Percentiles rank a stretch among this genome's conserved stretches.
phyloP scores from a whole-genome alignment of 2,329 filamentous ascomycete genomes.

The Talaromyces sp. region DNA sequence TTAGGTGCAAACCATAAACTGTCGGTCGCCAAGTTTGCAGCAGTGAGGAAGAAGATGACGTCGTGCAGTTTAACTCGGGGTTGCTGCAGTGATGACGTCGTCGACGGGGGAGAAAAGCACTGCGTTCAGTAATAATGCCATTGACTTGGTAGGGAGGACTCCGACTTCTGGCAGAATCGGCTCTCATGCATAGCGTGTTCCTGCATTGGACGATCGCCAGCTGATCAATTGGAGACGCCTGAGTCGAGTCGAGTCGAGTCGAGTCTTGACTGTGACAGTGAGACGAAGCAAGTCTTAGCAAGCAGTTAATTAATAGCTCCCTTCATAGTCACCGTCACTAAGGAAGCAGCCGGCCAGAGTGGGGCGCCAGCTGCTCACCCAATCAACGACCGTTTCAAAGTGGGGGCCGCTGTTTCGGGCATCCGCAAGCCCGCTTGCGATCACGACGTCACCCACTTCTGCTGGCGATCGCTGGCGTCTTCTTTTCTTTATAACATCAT shows the following conservation, averaged over 20 bases:
- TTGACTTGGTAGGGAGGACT: too few relatives aligned
- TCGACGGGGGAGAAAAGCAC: not conserved
- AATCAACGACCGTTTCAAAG: not conserved
- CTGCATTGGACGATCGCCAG: not conserved
- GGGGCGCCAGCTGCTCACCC: not conserved
- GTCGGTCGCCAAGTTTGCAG: not conserved
- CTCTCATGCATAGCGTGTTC: not conserved
- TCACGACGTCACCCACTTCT: not conserved
- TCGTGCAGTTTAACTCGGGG: not conserved
- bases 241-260: not conserved
- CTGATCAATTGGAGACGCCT: not conserved
- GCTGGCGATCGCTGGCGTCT: not conserved
- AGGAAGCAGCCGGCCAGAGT: not conserved
- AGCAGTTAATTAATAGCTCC: too few relatives aligned
- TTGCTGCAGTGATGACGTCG: slow-evolving; percentile 1
- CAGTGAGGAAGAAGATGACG: not conserved
- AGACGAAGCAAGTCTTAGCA: too few relatives aligned
- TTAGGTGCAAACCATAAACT: not conserved
- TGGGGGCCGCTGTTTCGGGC: not conserved
- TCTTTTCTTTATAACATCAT: not conserved
- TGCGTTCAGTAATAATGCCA: not conserved
- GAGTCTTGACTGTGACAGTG: not conserved
- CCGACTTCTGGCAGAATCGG: too few relatives aligned
- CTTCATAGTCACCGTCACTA: too few relatives aligned
- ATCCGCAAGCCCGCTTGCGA: not conserved